Evolutionary conservation across 2,329 filamentous ascomycete genomes (phyloP).

Genomic region (Microcyclosporella mali): DNA sequence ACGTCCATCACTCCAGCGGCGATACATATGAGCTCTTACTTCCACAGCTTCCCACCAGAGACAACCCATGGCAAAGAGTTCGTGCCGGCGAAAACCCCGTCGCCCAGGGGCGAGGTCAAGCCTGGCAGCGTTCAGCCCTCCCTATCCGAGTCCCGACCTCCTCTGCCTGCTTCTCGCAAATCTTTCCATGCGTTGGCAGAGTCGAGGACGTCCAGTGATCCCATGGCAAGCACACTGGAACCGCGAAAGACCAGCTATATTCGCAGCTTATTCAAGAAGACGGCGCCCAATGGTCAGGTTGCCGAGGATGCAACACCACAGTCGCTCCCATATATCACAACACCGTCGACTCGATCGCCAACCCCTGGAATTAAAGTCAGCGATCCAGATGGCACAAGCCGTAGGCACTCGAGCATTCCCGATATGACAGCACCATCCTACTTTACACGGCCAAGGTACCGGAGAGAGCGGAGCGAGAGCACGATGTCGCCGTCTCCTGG

Average conservation of each 20-base stretch:
- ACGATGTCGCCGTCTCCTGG: constrained; percentile 6
- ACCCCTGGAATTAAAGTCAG: constrained; percentile 15
- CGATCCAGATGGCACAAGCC: constrained; percentile 7
- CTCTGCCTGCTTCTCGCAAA: background rate
- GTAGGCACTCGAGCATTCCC: constrained; percentile 7
- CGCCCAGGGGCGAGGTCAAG: background rate
- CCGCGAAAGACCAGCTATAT: constrained; percentile 16
- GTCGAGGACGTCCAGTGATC: background rate
- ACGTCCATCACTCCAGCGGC: no score
- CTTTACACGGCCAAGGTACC: constrained; percentile 8
- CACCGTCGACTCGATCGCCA: background rate
- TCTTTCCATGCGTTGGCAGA: background rate
- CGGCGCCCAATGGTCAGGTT: constrained; percentile 8
- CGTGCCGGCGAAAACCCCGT: constrained; percentile 7
- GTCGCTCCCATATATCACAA: background rate
- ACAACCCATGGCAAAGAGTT: constrained; percentile 17
- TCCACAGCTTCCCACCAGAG: constrained; percentile 21
- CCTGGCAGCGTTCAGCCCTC: background rate
- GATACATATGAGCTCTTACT: constrained; percentile 16
- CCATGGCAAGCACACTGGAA: background rate
- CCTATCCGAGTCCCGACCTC: background rate
- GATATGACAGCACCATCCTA: constrained; percentile 15
- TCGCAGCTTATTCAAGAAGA: constrained; percentile 16
- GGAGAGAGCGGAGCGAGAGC: constrained; percentile 9
- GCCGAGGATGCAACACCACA: constrained; percentile 1